Conservation (phyloP, 176 grass and related monocot genomes). For the Saccharum officinarum region DNA sequence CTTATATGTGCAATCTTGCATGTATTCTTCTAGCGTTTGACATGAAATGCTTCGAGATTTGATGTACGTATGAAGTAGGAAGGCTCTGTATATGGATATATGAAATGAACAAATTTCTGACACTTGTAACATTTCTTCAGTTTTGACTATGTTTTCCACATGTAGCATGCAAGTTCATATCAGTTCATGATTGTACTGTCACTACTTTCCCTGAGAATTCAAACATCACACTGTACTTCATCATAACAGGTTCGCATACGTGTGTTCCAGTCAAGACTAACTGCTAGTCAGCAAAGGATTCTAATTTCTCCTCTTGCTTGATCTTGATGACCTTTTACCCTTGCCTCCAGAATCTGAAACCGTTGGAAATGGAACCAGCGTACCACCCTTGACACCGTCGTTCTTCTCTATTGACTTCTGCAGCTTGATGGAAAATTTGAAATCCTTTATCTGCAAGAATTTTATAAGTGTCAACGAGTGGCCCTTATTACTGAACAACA, state of each 20-base stretch:
- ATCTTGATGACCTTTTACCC: slow-evolving; percentile 69
- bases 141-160: background rate
- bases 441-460: slow-evolving; percentile 77
- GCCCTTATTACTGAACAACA: slow-evolving; percentile 1
- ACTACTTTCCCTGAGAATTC: background rate
- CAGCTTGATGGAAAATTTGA: slow-evolving; percentile 74
- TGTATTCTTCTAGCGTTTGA: background rate
- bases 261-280: background rate
- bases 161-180: background rate
- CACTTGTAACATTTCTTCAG: too few relatives aligned
- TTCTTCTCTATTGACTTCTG: slow-evolving; percentile 72
- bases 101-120: background rate
- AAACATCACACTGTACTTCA: background rate
- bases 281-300: background rate
- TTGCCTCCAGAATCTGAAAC: slow-evolving; percentile 47
- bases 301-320: slow-evolving; percentile 67
- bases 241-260: background rate
- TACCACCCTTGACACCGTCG: slow-evolving; percentile 72
- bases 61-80: too few relatives aligned
- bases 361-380: slow-evolving; percentile 65
- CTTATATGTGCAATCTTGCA: background rate
- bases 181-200: background rate
- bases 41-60: background rate
- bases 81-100: background rate
- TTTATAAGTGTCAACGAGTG: background rate